Base-by-base conservation (phyloP, 352 stramenopile genomes). In the Globisporangium abappressorium region DNA sequence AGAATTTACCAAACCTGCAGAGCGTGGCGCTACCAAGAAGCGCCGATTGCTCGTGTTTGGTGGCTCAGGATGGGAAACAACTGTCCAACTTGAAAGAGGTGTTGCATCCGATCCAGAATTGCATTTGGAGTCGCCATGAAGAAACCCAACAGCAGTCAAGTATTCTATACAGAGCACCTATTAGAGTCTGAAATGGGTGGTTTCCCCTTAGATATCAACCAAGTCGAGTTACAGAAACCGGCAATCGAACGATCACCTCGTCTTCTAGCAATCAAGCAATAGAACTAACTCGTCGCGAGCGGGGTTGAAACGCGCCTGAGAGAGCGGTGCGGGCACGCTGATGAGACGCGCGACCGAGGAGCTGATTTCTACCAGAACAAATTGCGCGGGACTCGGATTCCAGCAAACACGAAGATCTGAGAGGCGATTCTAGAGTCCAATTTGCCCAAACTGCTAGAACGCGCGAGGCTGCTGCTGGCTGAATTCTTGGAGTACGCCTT, bases 281-380 rank as follows among this genome's bases (percentile, higher is more conserved):
- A n/a, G n/a, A n/a, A n/a, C n/a, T n/a, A n/a, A n/a, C n/a, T n/a
- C n/a, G n/a, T 43, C 36, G 83, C 70, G 41, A 86, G 84, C 86
- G 14, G 86, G 88, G 64, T 94, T 96, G 56, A 93, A 77, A 62
- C 82, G 79, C 15, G 81, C 84, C 62, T 93, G 84, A 0, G 84
- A 91, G 43, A 94, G 72, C 0, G 88, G 85, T 0, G 83, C 83
- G 46, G 90, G 66, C 18, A 84, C 62, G 59, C 74, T 71, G 58
- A 89, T 85, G 3, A 94, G 33, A 6, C 69, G 57, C 41, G 81
- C 70, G 18, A 94, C 65, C 0, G 77, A 80, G 49, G 74, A 60
- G 43, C 86, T 86, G 46, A 94, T 79, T n/a, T 38, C 33, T 38
- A 38, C 33, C 33, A 38, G 33, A 38, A 38, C 33, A 38, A 38